phyloP scores from a whole-genome alignment of 306 rosid species.

The Hippophae rhamnoides region DNA sequence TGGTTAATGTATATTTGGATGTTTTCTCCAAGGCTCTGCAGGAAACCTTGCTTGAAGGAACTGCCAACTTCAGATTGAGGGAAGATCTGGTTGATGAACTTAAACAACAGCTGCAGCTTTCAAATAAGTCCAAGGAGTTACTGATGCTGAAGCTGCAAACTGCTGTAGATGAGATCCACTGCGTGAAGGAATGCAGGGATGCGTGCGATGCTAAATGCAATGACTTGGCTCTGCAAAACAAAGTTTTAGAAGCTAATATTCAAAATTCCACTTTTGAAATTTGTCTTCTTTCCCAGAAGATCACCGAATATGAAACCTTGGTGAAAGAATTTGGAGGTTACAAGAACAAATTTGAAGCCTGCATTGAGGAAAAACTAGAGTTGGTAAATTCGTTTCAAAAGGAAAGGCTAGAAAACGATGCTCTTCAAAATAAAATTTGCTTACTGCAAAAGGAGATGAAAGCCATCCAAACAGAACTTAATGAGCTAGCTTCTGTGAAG shows the following conservation, averaged over 20 bases:
- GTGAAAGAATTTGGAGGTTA: conserved; percentile 43
- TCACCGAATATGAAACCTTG: conserved; percentile 43
- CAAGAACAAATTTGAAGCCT: conserved; percentile 43
- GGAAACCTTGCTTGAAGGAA: conserved; percentile 68
- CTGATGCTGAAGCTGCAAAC: conserved; percentile 57
- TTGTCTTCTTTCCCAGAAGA: conserved; percentile 42
- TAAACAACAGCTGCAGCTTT: conserved; percentile 52
- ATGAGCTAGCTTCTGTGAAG: conserved; percentile 45
- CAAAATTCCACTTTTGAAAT: conserved; percentile 40
- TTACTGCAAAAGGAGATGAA: conserved; percentile 56
- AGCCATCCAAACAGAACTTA: conserved; percentile 37
- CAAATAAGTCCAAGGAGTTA: conserved; percentile 64
- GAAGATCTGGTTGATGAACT: conserved; percentile 51
- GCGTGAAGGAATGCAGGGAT: conserved; percentile 50
- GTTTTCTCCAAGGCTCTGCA: conserved; percentile 74
- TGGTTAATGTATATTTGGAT: conserved; percentile 60
- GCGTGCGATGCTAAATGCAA: conserved; percentile 47
- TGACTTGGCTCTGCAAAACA: conserved; percentile 52
- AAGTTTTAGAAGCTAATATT: conserved; percentile 48
- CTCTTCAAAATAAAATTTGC: conserved; percentile 41
- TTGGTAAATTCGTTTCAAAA: conserved; percentile 41
- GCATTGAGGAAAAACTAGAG: conserved; percentile 57
- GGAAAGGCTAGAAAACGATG: conserved; percentile 39
- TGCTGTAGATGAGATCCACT: conserved; percentile 53
- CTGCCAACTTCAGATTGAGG: conserved; percentile 40